Evolutionary conservation across 2,329 filamentous ascomycete genomes (phyloP), one percentile per base, ranked within the genome.

Genomic region (Ilyonectria robusta): DNA sequence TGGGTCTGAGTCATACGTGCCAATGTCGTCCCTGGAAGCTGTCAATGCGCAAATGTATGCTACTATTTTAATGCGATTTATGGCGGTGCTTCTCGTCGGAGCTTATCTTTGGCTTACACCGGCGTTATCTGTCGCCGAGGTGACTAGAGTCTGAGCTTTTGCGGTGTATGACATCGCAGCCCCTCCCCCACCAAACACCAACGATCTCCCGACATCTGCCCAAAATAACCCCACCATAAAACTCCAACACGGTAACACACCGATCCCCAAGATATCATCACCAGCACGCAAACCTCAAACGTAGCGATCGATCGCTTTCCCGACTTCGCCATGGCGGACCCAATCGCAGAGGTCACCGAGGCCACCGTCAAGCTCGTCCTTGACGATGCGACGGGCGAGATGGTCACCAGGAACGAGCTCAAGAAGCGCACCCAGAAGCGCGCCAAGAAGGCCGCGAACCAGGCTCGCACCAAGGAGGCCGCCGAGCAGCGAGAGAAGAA

Each of bases 361-460:
- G 74, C 67, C 62, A 76, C 74, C 48, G 72, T 87, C 66, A 90
- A 90, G 83, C 84, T 91, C 48, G 82, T 88, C 77, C 85, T 90
- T 40, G 88, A 91, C 78, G 86, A 88, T 72, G 87, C 87, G 80
- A 91, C 88, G 3, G 88, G 88, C n/a, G 88, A 91, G 80, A 88
- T 88, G 87, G 86, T 91, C 47, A 89, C 88, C 54, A 90, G 89
- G 78, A 85, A 85, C 72, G 88, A 91, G 80, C 79, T 91, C 75
- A 91, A 89, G 82, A 91, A 91, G 81, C 81, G 88, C 46, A 75
- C 84, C 58, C 84, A 86, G 70, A 91, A 91, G 76, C 84, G 88
- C 51, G 85, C 85, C 51, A 89, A 88, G 79, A 89, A 89, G 77
- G 86, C 83, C 10, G 81, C 84, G 33, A 83, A 83, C 65, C 86